Conservation (phyloP, 1,139 yeast genomes). For the Pneumocystis murina region DNA sequence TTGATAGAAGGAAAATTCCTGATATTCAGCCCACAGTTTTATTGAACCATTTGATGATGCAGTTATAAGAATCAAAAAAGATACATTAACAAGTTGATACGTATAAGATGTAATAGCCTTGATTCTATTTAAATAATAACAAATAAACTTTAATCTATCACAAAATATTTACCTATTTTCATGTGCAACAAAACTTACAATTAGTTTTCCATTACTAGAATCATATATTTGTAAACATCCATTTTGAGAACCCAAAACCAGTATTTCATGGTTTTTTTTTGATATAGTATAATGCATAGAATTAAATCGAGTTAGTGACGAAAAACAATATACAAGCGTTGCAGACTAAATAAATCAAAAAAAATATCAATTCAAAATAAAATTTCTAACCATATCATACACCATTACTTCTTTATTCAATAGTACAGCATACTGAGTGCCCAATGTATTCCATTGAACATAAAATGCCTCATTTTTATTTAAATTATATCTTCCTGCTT, state of each 20-base stretch:
- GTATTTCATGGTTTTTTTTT: slow-evolving; percentile 21
- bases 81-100: slow-evolving; percentile 21
- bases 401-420: slow-evolving; percentile 48
- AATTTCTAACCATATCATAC: slow-evolving; percentile 46
- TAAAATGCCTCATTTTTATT: slow-evolving; percentile 18
- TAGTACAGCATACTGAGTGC: slow-evolving; percentile 63
- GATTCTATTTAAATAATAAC: background rate
- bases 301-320: slow-evolving; percentile 10
- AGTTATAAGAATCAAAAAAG: slow-evolving; percentile 35
- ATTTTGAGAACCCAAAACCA: slow-evolving; percentile 54
- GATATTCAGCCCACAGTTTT: slow-evolving; percentile 58
- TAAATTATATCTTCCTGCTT: slow-evolving; percentile 44
- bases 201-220: background rate
- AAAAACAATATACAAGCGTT: slow-evolving; percentile 45
- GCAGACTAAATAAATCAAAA: slow-evolving; percentile 25
- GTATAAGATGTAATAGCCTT: slow-evolving; percentile 4
- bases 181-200: background rate
- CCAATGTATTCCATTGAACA: slow-evolving; percentile 32
- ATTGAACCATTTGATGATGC: slow-evolving; percentile 88
- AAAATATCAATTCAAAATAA: slow-evolving; percentile 34
- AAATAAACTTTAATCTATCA: background rate
- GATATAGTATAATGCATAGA: background rate
- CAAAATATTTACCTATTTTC: background rate
- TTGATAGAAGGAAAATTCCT: background rate
- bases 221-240: slow-evolving; percentile 53